Conservation (phyloP, 257 asterid species). For the Nicotiana sylvestris region DNA sequence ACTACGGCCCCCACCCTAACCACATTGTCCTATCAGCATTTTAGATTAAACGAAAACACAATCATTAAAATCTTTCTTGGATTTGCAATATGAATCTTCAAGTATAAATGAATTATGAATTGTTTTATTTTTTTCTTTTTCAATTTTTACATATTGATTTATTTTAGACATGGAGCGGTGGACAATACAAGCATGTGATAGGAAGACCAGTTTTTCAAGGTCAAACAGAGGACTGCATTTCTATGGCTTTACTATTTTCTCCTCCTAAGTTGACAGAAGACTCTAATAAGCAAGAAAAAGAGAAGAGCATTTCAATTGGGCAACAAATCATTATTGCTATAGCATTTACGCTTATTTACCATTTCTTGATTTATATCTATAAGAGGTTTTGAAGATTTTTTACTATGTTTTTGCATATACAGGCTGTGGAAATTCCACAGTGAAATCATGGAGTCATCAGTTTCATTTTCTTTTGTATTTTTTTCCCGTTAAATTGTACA, state of each 20-base stretch:
- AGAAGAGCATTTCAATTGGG: constrained; percentile 39
- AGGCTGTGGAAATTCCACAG: neutral
- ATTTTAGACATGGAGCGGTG: constrained; percentile 52
- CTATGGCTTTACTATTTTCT: constrained; percentile 59
- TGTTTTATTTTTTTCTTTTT: neutral
- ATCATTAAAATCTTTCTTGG: neutral
- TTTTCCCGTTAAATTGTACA: neutral
- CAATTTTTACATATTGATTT: neutral
- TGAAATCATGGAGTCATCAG: neutral
- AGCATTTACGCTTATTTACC: constrained; percentile 35
- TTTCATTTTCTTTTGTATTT: neutral
- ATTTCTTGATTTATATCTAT: constrained; percentile 32
- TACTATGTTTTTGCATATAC: neutral
- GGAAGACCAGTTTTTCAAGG: constrained; percentile 67
- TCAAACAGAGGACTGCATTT: constrained; percentile 35
- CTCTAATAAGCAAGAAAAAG: constrained; percentile 15
- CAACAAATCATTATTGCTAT: constrained; percentile 48
- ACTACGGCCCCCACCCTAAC: neutral
- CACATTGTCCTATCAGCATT: neutral
- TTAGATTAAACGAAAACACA: neutral
- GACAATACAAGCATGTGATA: constrained; percentile 61
- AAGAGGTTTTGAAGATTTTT: constrained; percentile 13
- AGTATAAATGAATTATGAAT: neutral
- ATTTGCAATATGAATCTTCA: neutral
- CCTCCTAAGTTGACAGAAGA: constrained; percentile 26